Conservation (phyloP, 805 yeast species). For the Saturnispora sanitii region DNA sequence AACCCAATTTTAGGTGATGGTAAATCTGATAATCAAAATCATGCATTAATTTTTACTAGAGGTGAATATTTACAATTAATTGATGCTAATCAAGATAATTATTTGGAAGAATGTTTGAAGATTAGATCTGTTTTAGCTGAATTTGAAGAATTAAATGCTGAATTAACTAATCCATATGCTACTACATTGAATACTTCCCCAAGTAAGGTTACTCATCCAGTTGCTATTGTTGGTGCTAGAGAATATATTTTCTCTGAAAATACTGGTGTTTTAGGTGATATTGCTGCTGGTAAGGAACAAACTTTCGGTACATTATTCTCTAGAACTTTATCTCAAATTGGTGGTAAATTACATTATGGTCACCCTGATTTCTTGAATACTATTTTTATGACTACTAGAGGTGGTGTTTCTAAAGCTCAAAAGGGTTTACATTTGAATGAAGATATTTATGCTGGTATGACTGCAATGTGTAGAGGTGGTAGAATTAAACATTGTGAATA, state of each 20-base stretch:
- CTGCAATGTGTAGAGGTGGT: slow-evolving; percentile 74
- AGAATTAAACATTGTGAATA: slow-evolving; percentile 81
- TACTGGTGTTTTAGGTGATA: slow-evolving; percentile 78
- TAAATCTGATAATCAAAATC: slow-evolving; percentile 81
- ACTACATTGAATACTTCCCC: slow-evolving; percentile 51
- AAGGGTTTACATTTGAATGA: slow-evolving; percentile 79
- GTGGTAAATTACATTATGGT: slow-evolving; percentile 82
- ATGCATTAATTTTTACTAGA: slow-evolving; percentile 67
- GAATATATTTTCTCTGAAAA: slow-evolving; percentile 82
- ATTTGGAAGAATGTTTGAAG: slow-evolving; percentile 76
- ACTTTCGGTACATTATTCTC: slow-evolving; percentile 81
- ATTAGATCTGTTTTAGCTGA: slow-evolving; percentile 75
- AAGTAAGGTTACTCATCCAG: slow-evolving; percentile 50
- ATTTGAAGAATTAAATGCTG: slow-evolving; percentile 68
- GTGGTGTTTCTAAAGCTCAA: slow-evolving; percentile 83
- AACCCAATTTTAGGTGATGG: slow-evolving; percentile 85
- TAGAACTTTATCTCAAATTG: slow-evolving; percentile 73
- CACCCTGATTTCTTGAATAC: slow-evolving; percentile 79
- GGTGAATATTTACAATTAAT: slow-evolving; percentile 80
- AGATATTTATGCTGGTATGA: slow-evolving; percentile 87
- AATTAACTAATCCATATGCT: slow-evolving; percentile 75
- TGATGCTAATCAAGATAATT: slow-evolving; percentile 83
- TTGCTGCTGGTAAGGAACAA: slow-evolving; percentile 87
- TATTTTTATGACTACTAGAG: slow-evolving; percentile 72
- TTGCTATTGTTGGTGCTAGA: slow-evolving; percentile 81